A percentile compares a stretch with the other conserved stretches of the same genome.
Conservation (phyloP, 2,329 filamentous ascomycete genomes). For the Coniochaeta ligniaria region DNA sequence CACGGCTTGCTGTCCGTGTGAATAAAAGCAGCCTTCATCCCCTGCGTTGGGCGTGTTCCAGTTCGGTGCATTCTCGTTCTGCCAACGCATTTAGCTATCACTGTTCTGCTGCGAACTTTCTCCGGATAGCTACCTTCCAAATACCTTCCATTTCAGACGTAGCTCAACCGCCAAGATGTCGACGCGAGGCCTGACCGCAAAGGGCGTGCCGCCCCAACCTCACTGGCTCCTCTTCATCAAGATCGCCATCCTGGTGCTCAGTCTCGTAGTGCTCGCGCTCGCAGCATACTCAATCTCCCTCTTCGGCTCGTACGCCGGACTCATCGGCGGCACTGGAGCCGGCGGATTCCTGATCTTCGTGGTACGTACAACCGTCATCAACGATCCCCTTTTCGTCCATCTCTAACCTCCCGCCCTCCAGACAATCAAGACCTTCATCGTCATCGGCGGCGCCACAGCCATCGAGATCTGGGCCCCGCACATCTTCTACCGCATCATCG, state of each 20-base stretch:
- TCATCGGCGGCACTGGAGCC: constrained; percentile 18
- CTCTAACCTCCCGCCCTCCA: constrained; percentile 13
- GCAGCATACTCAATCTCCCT: constrained; percentile 31
- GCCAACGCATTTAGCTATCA: background rate
- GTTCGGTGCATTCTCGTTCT: background rate
- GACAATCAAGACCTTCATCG: constrained; percentile 31
- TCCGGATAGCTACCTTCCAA: background rate
- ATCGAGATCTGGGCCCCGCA: constrained; percentile 27
- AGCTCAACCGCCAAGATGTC: background rate
- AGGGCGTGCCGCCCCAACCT: constrained; percentile 27
- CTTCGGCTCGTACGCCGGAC: constrained; percentile 12
- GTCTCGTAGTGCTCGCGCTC: constrained; percentile 29
- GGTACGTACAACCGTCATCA: constrained; percentile 21
- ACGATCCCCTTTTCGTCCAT: constrained; percentile 10
- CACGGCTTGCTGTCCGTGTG: background rate
- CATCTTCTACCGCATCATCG: constrained; percentile 29
- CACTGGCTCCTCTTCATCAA: constrained; percentile 29
- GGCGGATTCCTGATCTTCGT: constrained; percentile 38
- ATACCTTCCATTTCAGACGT: too few species aligned
- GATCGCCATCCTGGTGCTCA: constrained; percentile 29
- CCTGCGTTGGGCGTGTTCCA: background rate
- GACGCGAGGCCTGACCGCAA: constrained; percentile 23
- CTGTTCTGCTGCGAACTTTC: background rate
- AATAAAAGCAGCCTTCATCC: background rate
- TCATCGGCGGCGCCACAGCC: constrained; percentile 29